These are phyloP conservation scores for Pestalotiopsis sp. DNA, from an alignment of 2,329 filamentous ascomycete species.

Conservation along the genomic window DNA sequence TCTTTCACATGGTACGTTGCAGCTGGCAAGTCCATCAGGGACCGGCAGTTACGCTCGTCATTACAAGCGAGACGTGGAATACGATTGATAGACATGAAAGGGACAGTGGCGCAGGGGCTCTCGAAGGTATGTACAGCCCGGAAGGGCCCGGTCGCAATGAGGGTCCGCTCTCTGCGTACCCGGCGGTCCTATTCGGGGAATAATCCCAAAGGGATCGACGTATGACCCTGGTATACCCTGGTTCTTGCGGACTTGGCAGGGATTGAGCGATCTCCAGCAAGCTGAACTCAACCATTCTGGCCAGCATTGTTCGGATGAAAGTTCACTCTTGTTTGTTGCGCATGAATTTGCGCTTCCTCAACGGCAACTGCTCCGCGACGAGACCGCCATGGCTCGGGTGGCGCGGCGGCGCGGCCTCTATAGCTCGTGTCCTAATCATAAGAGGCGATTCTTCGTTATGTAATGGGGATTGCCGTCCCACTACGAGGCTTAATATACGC, in stretches of 20 bases:
- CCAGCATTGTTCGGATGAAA: constrained; percentile 4
- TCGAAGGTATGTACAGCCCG: not conserved
- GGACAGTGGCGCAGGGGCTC: constrained; percentile 2
- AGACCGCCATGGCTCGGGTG: not conserved
- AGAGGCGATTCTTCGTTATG: not conserved
- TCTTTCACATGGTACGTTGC: not conserved
- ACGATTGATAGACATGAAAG: constrained; percentile 6
- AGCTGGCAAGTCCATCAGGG: not conserved
- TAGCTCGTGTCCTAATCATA: not conserved
- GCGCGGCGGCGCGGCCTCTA: not conserved
- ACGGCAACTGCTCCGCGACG: not conserved
- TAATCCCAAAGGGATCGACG: constrained; percentile 4
- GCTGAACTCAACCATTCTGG: not conserved
- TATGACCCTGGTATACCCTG: not conserved
- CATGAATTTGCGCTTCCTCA: not conserved
- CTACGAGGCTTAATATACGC: not conserved
- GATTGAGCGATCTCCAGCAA: not conserved
- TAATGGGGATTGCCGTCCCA: not conserved
- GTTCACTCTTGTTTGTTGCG: not conserved
- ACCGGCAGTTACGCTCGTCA: not conserved
- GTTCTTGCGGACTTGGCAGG: not conserved
- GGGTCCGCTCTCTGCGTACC: not conserved
- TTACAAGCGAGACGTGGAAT: no score
- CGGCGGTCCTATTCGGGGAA: not conserved
- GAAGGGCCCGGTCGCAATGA: not conserved